Conservation (phyloP, 805 yeast genomes). For the Alloascoidea africana region DNA sequence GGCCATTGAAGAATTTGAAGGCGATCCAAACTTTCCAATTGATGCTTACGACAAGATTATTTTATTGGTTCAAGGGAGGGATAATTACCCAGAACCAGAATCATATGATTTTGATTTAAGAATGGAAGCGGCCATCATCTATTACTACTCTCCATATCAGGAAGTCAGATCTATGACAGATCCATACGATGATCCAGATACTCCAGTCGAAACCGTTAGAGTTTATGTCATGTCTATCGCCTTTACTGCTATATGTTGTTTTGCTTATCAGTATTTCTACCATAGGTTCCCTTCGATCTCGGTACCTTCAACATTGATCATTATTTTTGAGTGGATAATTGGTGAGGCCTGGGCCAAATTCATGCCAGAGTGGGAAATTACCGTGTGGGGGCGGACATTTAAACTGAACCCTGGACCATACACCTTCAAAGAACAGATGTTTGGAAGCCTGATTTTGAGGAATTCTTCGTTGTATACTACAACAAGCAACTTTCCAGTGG, state of each 20-base stretch:
- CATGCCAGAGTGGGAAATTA: background rate
- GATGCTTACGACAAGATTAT: conserved; percentile 21
- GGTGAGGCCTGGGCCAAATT: background rate
- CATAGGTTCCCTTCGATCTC: background rate
- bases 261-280: background rate
- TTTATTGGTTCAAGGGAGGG: conserved; percentile 14
- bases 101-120: conserved; percentile 6
- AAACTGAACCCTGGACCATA: conserved; percentile 40
- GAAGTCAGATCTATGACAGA: conserved; percentile 25
- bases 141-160: conserved; percentile 23
- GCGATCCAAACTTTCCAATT: conserved; percentile 31
- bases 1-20: conserved; percentile 25
- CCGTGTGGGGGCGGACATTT: conserved; percentile 17
- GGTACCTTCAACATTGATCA: background rate
- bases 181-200: conserved; percentile 21
- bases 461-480: background rate
- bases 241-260: background rate
- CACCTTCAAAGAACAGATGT: conserved; percentile 39
- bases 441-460: conserved; percentile 25
- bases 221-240: background rate
- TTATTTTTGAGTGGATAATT: background rate
- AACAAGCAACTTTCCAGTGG: background rate
- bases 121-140: conserved; percentile 5
- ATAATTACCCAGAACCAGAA: conserved; percentile 8
- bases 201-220: conserved; percentile 11